Evolutionary conservation across 2,329 filamentous ascomycete species (phyloP), one percentile per base, ranked within the genome.

Genomic region (Hypoxylon sp.): DNA sequence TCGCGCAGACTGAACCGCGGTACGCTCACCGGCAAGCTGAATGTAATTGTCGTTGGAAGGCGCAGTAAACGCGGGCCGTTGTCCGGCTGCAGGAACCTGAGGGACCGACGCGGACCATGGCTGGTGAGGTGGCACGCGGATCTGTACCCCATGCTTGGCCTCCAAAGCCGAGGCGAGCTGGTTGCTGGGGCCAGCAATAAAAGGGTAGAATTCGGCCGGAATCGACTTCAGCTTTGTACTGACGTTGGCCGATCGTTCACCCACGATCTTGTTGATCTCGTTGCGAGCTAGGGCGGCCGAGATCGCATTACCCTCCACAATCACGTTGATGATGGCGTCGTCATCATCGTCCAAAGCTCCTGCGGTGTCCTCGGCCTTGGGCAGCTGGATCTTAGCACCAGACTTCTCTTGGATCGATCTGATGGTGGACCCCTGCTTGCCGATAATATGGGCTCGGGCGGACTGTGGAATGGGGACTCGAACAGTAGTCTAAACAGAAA

Each of bases 201-300:
- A 99, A 48, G 94, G 94, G 77, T 95, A 99, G 75, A 95, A 96
- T 73, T 97, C 92, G 21, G 92, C 85, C 6, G 95, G 93, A 58
- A 99, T 89, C 45, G 88, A 87, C 74, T 88, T 91, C 64, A 99
- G 77, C 68, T 90, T 91, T 55, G 92, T 83, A 77, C 86, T 95
- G 70, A 93, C 85, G 67, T 89, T 94, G 52, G 91, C 89, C 49
- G 90, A 88, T 61, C 92, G 88, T 75, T 97, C 92, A 68, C 89
- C 89, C 53, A 91, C 92, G 72, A 98, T 97, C 69, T 88, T 89
- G 69, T 91, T 83, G 69, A 99, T 95, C 67, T 91, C 89, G 55
- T 90, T 87, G 60, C 87, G 87, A 53, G 95, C 95, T 75, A 92
- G 86, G 64, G 91, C 90, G 48, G 91, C 91, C 54, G 93, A 91